phyloP scores from a whole-genome alignment of 768 basidiomycete genomes.

The Naganishia vaughanmartiniae region DNA sequence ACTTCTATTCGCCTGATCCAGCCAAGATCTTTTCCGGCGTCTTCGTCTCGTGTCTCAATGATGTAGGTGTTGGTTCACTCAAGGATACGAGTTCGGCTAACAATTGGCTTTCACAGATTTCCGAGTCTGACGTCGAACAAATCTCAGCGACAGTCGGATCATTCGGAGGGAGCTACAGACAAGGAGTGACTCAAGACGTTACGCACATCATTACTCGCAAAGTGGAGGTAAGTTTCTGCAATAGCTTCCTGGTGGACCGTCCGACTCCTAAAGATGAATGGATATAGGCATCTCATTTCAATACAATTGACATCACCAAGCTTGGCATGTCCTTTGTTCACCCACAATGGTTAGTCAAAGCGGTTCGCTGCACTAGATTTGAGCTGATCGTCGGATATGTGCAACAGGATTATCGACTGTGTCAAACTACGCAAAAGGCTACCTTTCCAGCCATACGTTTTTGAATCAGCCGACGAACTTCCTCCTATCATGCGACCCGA shows the following conservation, averaged over 20 bases:
- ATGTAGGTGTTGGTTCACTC: slow-evolving; percentile 55
- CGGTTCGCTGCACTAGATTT: background rate
- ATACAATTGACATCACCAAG: slow-evolving; percentile 21
- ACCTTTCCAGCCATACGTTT: slow-evolving; percentile 27
- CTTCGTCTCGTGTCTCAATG: slow-evolving; percentile 64
- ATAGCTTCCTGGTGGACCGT: slow-evolving; percentile 29
- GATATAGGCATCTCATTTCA: slow-evolving; percentile 18
- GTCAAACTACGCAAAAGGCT: slow-evolving; percentile 22
- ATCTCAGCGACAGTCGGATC: slow-evolving; percentile 69
- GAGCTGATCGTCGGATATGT: background rate
- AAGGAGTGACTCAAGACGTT: slow-evolving; percentile 73
- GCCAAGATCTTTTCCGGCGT: slow-evolving; percentile 78
- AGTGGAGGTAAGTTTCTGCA: slow-evolving; percentile 50
- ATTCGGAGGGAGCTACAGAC: slow-evolving; percentile 78
- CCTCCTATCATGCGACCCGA: slow-evolving; percentile 19
- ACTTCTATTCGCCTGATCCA: slow-evolving; percentile 70
- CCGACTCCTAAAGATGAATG: background rate
- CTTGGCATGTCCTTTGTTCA: slow-evolving; percentile 65
- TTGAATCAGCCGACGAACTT: slow-evolving; percentile 19
- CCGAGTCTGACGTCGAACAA: slow-evolving; percentile 66
- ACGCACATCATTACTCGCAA: slow-evolving; percentile 72
- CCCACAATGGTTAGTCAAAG: slow-evolving; percentile 70
- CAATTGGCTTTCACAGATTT: slow-evolving; percentile 55
- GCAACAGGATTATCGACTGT: slow-evolving; percentile 27
- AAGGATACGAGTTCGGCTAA: background rate